Base-by-base conservation (phyloP, 306 rosid genomes). In the Macrotyloma uniflorum region DNA sequence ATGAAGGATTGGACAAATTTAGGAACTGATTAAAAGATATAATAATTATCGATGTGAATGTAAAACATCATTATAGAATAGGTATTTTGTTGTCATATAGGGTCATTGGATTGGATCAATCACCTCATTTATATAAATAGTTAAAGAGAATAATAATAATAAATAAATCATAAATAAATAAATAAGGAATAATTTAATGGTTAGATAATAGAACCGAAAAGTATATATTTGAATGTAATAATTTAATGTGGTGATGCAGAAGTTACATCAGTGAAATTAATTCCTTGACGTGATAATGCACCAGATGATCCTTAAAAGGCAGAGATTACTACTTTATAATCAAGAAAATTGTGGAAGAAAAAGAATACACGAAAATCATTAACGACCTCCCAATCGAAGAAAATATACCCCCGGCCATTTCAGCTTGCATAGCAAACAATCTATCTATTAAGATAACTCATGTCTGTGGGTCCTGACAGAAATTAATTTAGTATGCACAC, bases 391-490 rank as follows among this genome's bases (percentile, higher is more conserved):
- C 4, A 5, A 50, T 14, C 22, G 1, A 5, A 50, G 38, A 4
- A 47, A 1, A 55, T 24, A 57, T 45, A 62, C 8, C 15, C 19
- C 1, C 5, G 1, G 43, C 15, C 26, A 9, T 49, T 47, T 28
- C 61, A 46, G 24, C 40, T 69, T 46, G 43, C 24, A 68, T 15
- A 8, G 30, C 10, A 70, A 51, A 11, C 2, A 19, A 36, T 65
- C 6, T 35, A 9, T 36, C 19, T 36, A 10, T 65, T 14, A 65
- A 10, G 70, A 65, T 65, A 65, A 65, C 50, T 66, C 18, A 22
- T 38, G 71, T 66, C 18, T 38, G 47, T 66, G 47, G 71, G 71
- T 66, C 51, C 51, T 66, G 28, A 26, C 32, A 36, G 32, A 20
- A 23, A 40, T 64, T 2, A 66, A 40, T 11, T 66, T 5, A 66